phyloP scores from a whole-genome alignment of 2,329 filamentous ascomycete genomes.

The Colletotrichum sublineola region DNA sequence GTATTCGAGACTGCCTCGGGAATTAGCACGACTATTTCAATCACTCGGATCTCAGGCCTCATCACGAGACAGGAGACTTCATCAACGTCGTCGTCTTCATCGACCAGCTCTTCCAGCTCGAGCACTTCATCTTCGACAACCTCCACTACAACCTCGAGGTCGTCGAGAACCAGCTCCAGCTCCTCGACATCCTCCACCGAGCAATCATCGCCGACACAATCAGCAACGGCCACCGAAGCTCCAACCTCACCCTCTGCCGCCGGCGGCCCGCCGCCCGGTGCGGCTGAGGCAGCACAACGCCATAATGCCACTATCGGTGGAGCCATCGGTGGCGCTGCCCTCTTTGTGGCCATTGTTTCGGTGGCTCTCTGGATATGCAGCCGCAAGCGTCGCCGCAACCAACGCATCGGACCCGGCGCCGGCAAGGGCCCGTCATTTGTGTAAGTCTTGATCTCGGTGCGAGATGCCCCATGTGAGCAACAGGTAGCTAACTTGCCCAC shows the following conservation, averaged over 20 bases:
- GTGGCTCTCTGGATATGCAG: constrained; percentile 60
- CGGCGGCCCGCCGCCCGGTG: constrained; percentile 43
- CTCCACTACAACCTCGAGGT: constrained; percentile 7
- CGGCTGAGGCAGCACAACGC: constrained; percentile 50
- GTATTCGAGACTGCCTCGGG: constrained; percentile 63
- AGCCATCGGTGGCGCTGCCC: constrained; percentile 64
- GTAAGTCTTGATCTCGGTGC: constrained; percentile 51
- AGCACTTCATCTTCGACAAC: constrained; percentile 34
- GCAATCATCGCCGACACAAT: background rate
- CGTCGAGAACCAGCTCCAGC: constrained; percentile 25
- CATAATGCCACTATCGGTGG: constrained; percentile 67
- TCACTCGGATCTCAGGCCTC: constrained; percentile 56
- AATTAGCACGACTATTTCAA: constrained; percentile 50
- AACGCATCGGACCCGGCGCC: constrained; percentile 58
- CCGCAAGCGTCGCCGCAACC: constrained; percentile 57
- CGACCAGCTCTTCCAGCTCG: constrained; percentile 43
- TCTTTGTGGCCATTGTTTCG: constrained; percentile 57
- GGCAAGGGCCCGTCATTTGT: constrained; percentile 56
- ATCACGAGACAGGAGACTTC: constrained; percentile 52
- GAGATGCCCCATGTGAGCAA: background rate
- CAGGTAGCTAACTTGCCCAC: constrained; percentile 42
- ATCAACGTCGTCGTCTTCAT: background rate
- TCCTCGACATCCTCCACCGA: constrained; percentile 36
- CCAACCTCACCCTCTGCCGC: constrained; percentile 41
- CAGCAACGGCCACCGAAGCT: constrained; percentile 38